These are phyloP conservation scores for Casuarina glauca DNA, from an alignment of 306 rosid genomes.

Conservation along the genomic window DNA sequence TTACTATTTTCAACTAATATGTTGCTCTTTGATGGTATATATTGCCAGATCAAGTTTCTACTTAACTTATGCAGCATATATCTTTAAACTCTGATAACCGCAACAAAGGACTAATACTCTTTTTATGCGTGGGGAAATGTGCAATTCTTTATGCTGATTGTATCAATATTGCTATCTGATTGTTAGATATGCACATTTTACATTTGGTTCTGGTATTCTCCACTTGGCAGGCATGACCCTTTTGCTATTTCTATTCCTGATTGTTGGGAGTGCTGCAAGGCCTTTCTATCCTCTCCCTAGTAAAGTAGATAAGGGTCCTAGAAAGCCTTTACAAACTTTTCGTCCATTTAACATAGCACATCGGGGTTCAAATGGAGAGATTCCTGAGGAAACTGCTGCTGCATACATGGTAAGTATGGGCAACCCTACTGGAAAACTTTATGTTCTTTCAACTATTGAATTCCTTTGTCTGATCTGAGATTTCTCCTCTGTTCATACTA, in stretches of 20 bases:
- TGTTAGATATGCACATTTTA: not conserved
- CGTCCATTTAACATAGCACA: constrained; percentile 85
- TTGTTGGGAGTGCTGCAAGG: constrained; percentile 63
- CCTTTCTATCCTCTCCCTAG: constrained; percentile 71
- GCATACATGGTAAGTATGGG: constrained; percentile 62
- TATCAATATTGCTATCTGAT: not conserved
- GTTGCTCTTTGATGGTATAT: not conserved
- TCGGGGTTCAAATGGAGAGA: constrained; percentile 92
- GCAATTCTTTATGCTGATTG: not conserved
- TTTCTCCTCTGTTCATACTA: not conserved
- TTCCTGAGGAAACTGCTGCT: constrained; percentile 86
- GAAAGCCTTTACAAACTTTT: constrained; percentile 64
- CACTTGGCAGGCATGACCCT: constrained; percentile 48
- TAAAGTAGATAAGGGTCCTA: constrained; percentile 27
- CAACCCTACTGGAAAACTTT: constrained; percentile 13
- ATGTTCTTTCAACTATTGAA: constrained; percentile 4
- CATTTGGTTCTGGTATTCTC: not conserved
- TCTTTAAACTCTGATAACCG: not conserved
- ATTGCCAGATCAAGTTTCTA: not conserved
- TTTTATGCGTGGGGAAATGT: not conserved
- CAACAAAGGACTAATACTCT: not conserved
- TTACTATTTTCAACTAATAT: not conserved
- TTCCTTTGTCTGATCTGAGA: constrained; percentile 10
- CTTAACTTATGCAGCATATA: not conserved
- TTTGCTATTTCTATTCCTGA: constrained; percentile 42